Base-by-base conservation (phyloP, 1,139 yeast species). In the Candida frijolesensis region DNA sequence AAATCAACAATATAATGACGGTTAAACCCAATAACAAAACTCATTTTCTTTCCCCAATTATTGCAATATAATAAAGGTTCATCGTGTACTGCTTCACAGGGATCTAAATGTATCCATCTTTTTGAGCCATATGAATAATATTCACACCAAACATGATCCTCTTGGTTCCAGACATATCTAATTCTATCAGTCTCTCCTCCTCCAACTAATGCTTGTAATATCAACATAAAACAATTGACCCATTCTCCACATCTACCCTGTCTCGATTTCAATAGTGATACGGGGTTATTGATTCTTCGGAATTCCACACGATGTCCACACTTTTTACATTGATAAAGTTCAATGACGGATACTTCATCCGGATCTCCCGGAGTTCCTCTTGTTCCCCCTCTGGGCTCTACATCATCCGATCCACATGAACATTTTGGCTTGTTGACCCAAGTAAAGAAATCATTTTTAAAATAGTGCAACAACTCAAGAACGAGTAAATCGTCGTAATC, bases 131-230 rank as follows among this genome's bases (percentile, higher is more conserved):
- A 67, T 1, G 96, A 88, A 64, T 83, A 92, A 58, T 87, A 86
- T 63, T 92, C 99, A 60, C 96, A 87, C 99, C 98, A 92, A 0
- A 89, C 97, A 64, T 92, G 99, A 62, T 92, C 98, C 63, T 92
- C 99, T 4, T 80, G 74, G 64, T 91, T 91, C 96, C 96, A 89
- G 1, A 91, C 75, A 62, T 87, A 91, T 50, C 99, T 69, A 0
- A 79, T 75, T 37, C 80, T 72, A 7, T 84, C 69, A 1, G 87
- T 90, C 6, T 64, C 54, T 7, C 72, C 75, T 8, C 72, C 75
- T 6, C 59, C 59, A 44, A 76, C 54, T 37, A 91, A 68, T 0
- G 96, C 84, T 40, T 84, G 76, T 52, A 92, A 70, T 2, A 91
- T 68, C 41, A 90, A 71, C 49, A 89, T 78, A 62, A 92, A 91